Percentiles rank a stretch among this genome's conserved stretches.
Conservation (phyloP, 768 basidiomycete species). For the Tremella yokohamensis region DNA sequence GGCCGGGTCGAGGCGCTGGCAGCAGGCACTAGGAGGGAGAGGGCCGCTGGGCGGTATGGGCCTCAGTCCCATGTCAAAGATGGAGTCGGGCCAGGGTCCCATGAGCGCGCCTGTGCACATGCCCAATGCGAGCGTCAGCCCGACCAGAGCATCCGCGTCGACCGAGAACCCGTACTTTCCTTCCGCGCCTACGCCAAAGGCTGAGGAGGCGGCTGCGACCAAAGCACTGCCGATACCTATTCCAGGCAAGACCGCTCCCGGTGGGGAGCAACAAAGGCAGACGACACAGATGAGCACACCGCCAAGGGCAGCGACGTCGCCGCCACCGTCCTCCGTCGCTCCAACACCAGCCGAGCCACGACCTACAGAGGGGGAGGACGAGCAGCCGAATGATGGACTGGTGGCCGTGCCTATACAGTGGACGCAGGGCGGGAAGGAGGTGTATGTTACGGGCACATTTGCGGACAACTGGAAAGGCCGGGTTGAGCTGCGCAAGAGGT, state of each 20-base stretch:
- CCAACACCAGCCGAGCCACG: slow-evolving; percentile 20
- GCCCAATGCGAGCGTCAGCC: slow-evolving; percentile 10
- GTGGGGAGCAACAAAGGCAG: neutral
- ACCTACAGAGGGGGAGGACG: neutral
- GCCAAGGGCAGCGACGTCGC: slow-evolving; percentile 5
- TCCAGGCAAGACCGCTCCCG: slow-evolving; percentile 11
- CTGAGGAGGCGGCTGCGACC: slow-evolving; percentile 6
- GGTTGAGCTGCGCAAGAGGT: slow-evolving; percentile 50
- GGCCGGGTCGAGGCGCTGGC: slow-evolving; percentile 23
- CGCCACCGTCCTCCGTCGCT: slow-evolving; percentile 27
- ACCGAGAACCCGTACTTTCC: slow-evolving; percentile 44
- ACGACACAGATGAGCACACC: slow-evolving; percentile 3
- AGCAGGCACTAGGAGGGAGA: slow-evolving; percentile 33
- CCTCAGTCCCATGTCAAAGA: slow-evolving; percentile 31
- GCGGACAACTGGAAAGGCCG: slow-evolving; percentile 51
- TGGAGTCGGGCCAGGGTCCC: slow-evolving; percentile 18
- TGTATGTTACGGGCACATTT: slow-evolving; percentile 52
- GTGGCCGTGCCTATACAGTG: slow-evolving; percentile 51
- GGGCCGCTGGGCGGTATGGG: slow-evolving; percentile 26
- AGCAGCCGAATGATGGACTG: slow-evolving; percentile 28
- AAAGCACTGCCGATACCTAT: slow-evolving; percentile 24
- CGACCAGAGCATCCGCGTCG: slow-evolving; percentile 5
- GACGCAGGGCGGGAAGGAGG: slow-evolving; percentile 51
- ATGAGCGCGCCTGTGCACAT: slow-evolving; percentile 13
- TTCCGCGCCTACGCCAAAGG: slow-evolving; percentile 12